Conservation (phyloP, 116 monocot genomes). For the Cymodocea nodosa region DNA sequence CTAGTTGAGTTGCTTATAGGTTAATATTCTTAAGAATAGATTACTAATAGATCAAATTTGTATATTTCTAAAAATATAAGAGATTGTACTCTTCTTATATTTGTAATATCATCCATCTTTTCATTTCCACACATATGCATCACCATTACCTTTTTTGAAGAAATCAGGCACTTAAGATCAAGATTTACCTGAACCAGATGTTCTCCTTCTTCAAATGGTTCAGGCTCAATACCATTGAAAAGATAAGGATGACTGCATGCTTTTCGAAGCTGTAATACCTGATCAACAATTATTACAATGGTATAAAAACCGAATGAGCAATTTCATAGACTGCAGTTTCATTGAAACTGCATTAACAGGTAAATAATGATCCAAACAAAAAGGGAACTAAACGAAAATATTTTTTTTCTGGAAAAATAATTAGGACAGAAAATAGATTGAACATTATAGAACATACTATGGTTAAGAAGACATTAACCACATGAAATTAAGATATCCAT, state of each 20-base stretch:
- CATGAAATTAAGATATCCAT: no score
- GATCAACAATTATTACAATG: slow-evolving; percentile 2
- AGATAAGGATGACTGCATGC: slow-evolving; percentile 97
- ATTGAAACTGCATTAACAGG: background rate
- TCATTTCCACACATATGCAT: no score
- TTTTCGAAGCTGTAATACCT: slow-evolving; percentile 94
- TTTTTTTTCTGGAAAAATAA: background rate
- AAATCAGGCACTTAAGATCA: background rate
- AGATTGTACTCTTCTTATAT: no score
- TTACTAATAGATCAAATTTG: no score
- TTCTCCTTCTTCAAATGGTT: slow-evolving; percentile 96
- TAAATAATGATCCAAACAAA: background rate
- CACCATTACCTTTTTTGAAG: background rate
- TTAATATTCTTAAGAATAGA: no score
- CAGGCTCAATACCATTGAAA: slow-evolving; percentile 96
- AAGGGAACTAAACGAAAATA: background rate
- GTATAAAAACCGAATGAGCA: slow-evolving; percentile 4
- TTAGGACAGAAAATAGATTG: background rate
- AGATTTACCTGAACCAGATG: slow-evolving; percentile 67
- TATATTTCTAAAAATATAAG: no score
- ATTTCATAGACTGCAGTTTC: background rate
- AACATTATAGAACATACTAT: no score
- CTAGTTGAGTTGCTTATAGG: no score
- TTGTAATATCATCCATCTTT: no score
- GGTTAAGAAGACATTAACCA: no score